A percentile compares a stretch with the other conserved stretches of the same genome.
These are phyloP conservation scores for Chimonanthus salicifolius DNA, from an alignment of 164 flowering plant species.

Conservation along the genomic window DNA sequence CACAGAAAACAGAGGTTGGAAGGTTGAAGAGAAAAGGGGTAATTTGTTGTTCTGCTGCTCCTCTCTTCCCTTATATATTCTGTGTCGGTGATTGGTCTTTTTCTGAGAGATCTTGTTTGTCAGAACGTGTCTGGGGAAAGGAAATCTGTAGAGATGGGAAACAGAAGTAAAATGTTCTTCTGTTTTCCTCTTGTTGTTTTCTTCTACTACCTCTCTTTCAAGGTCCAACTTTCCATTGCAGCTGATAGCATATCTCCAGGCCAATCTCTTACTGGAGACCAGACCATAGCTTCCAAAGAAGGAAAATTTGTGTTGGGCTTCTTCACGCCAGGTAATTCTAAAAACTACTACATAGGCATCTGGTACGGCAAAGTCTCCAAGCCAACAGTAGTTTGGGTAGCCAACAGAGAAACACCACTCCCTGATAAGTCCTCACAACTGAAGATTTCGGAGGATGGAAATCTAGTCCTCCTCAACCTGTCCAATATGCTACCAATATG, in stretches of 20 bases:
- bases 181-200: neutral
- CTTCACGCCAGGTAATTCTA: conserved; percentile 15
- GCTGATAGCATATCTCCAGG: conserved; percentile 11
- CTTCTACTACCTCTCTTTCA: neutral
- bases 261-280: conserved; percentile 12
- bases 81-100: too few species aligned
- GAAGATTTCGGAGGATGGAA: conserved; percentile 16
- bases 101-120: too few species aligned
- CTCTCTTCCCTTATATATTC: too few species aligned
- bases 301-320: conserved; percentile 13
- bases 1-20: too few species aligned
- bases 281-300: conserved; percentile 9
- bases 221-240: neutral
- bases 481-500: conserved; percentile 2
- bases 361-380: conserved; percentile 16
- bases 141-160: too few species aligned
- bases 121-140: too few species aligned
- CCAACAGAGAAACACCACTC: conserved; percentile 19
- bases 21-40: too few species aligned
- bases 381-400: conserved; percentile 16
- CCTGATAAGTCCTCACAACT: conserved; percentile 5
- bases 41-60: too few species aligned
- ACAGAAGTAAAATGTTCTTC: too few species aligned
- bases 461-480: conserved; percentile 10
- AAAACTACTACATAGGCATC: conserved; percentile 13